Conservation (phyloP, 2,329 filamentous ascomycete species). For the Beauveria varroae region DNA sequence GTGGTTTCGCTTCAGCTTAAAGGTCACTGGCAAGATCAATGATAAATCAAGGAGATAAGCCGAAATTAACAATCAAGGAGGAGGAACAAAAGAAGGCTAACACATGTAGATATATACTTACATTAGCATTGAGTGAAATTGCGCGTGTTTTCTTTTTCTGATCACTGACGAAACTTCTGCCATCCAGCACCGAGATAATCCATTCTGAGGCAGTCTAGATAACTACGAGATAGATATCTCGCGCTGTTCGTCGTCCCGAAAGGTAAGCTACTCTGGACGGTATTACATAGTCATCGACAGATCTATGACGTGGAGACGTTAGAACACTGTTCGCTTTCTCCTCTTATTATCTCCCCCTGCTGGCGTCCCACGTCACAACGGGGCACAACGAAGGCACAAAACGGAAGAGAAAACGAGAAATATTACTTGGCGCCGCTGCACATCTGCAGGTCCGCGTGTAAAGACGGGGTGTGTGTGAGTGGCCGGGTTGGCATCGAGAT, state of each 20-base stretch:
- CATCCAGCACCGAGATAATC: not conserved
- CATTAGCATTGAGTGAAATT: not conserved
- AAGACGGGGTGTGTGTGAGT: not conserved
- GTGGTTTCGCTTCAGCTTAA: no score
- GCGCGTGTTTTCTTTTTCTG: not conserved
- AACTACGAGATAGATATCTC: not conserved
- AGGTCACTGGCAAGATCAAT: no score
- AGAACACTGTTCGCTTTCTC: not conserved
- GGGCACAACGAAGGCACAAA: not conserved
- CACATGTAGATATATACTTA: no score
- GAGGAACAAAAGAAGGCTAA: no score
- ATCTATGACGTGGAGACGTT: slow-evolving; percentile 1
- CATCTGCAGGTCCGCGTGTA: not conserved
- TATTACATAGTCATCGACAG: not conserved
- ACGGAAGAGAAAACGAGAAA: not conserved
- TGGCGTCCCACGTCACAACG: not conserved
- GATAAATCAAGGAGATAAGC: not conserved
- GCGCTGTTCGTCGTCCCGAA: no score
- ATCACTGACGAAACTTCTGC: not conserved
- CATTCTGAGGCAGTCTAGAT: not conserved
- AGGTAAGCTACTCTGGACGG: not conserved
- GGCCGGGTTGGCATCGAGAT: slow-evolving; percentile 1
- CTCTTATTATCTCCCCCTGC: not conserved
- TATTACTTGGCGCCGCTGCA: not conserved
- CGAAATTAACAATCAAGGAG: not conserved